Evolutionary conservation across 2,329 filamentous ascomycete genomes (phyloP), one percentile per base, ranked within the genome.

Genomic region (Dothiorella sarmentorum): DNA sequence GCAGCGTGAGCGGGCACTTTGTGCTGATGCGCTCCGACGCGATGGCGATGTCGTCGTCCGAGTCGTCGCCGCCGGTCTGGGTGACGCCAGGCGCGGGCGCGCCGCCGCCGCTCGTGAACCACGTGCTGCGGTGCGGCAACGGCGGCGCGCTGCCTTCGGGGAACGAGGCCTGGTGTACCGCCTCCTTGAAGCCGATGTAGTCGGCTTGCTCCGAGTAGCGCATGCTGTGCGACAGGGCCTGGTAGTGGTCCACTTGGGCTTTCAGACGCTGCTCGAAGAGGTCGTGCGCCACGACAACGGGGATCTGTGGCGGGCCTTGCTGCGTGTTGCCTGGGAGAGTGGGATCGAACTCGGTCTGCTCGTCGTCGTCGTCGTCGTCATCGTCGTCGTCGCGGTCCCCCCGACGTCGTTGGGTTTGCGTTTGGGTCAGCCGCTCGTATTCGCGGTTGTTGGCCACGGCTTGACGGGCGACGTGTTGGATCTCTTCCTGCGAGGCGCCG

Each of bases 31-130:
- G 82, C 62, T 85, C 84, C 49, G 82, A 78, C 26, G 83, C 80
- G 27, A 92, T 81, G 1, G 86, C 81, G 22, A 92, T 77, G 40
- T 92, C 89, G 18, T 89, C 86, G 57, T 88, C 86, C 15, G 80
- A 80, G 4, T 83, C 84, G 1, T 80, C 78, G 11, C 27, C 45
- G 7, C 20, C 20, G 2, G 42, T 35, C n/a, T 65, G 65, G 2
- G 76, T 76, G 24, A 75, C 67, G 10, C 76, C 76, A 17, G 75
- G 74, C 2, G 72, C 68, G 15, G 76, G 75, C 9, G 68, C 67
- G 33, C 78, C 77, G 33, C 78, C 77, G 63, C 76, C 75, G 58
- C 80, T 73, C 11, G 79, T 76, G 67, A 89, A 89, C 86, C 86
- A 89, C 10, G 82, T 82, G 11, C 78, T 80, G 9, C 81, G 71